These are phyloP conservation scores for Solanum sparsipilum DNA, from an alignment of 257 asterid genomes.

Conservation along the genomic window DNA sequence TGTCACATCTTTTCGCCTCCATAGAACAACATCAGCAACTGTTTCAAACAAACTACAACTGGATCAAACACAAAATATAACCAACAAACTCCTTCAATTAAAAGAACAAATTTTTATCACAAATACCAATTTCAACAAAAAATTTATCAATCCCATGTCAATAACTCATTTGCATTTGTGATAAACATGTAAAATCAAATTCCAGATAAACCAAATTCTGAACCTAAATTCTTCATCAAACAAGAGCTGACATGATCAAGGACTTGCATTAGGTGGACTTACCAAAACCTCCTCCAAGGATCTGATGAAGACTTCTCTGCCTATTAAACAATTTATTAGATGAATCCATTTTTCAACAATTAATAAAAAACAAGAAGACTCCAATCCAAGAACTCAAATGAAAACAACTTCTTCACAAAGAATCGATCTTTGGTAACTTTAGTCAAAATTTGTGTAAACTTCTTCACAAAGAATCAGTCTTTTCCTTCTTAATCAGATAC, in stretches of 20 bases:
- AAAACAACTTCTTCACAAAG: constrained; percentile 3
- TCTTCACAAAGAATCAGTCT: neutral
- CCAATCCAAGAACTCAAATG: neutral
- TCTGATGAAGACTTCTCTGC: constrained; percentile 60
- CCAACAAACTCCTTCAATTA: neutral
- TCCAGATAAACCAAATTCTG: neutral
- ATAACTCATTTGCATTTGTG: neutral
- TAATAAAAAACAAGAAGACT: neutral
- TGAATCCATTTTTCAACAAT: constrained; percentile 46
- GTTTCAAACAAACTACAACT: constrained; percentile 11
- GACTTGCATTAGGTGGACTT: constrained; percentile 12
- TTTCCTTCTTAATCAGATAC: neutral
- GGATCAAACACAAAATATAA: neutral
- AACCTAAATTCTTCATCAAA: neutral
- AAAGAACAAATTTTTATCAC: neutral
- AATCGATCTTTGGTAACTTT: neutral
- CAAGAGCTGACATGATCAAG: neutral
- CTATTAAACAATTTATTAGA: constrained; percentile 52
- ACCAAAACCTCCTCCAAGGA: constrained; percentile 85
- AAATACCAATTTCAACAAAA: neutral
- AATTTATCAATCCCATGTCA: neutral
- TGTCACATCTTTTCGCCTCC: constrained; percentile 53
- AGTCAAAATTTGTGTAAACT: neutral
- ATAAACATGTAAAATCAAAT: neutral
- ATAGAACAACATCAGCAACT: constrained; percentile 85